Conservation (phyloP, 192 early-diverging fungal species). For the Oehlia diaphana region DNA sequence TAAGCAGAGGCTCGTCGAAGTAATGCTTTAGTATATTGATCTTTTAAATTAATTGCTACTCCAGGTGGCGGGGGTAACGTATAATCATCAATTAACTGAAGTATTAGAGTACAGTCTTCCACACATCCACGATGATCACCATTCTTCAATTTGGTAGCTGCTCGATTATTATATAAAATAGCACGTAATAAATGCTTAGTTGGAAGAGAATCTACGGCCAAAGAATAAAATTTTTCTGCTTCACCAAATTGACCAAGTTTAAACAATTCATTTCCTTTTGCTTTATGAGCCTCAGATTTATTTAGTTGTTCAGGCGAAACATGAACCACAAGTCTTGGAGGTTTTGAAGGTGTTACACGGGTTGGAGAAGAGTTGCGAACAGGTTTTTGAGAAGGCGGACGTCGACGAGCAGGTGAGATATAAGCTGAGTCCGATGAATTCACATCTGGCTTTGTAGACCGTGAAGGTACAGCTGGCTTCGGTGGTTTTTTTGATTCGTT, state of each 20-base stretch:
- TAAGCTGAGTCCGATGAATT: conserved; percentile 26
- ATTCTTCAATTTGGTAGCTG: conserved; percentile 75
- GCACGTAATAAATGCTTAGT: conserved; percentile 60
- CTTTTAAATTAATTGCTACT: conserved; percentile 38
- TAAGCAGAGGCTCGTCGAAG: conserved; percentile 76
- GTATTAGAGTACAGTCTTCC: conserved; percentile 61
- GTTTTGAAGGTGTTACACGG: conserved; percentile 32
- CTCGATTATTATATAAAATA: conserved; percentile 82
- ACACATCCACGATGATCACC: conserved; percentile 76
- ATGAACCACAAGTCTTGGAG: conserved; percentile 41
- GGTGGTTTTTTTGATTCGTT: conserved; percentile 6
- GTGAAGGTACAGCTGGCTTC: conserved; percentile 1
- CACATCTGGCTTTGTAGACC: not conserved
- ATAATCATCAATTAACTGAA: conserved; percentile 39
- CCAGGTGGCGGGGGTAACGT: conserved; percentile 28
- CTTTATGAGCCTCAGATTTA: conserved; percentile 47
- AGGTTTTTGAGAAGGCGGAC: not conserved
- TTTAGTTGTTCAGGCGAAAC: conserved; percentile 43
- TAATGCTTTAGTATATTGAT: conserved; percentile 75
- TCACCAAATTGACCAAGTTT: conserved; percentile 89
- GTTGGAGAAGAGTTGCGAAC: conserved; percentile 15
- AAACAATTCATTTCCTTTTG: conserved; percentile 78
- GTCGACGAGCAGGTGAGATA: conserved; percentile 36
- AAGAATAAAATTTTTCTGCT: conserved; percentile 70
- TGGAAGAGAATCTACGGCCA: conserved; percentile 65